Percentiles rank a stretch among this genome's conserved stretches.
phyloP scores from a whole-genome alignment of 805 yeast species.

The Candida ponderosae region DNA sequence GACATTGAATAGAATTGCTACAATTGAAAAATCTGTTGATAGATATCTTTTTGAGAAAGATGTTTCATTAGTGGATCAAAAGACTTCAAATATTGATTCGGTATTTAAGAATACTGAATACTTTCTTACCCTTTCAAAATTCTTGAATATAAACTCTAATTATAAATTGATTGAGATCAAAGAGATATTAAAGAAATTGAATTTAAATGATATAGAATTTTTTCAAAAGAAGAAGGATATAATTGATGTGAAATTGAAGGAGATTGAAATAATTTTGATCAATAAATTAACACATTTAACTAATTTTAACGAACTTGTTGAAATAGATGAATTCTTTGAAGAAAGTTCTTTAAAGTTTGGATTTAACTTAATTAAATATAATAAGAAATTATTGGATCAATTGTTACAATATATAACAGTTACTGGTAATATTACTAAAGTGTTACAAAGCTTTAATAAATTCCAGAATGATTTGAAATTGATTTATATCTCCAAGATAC shows the following conservation, averaged over 20 bases:
- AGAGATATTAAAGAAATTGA: not conserved
- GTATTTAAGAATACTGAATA: slow-evolving; percentile 6
- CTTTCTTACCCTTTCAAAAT: slow-evolving; percentile 1
- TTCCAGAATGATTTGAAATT: not conserved
- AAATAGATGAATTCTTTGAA: not conserved
- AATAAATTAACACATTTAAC: not conserved
- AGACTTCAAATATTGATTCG: not conserved
- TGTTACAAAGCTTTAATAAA: not conserved
- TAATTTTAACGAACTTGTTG: not conserved
- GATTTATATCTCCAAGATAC: not conserved
- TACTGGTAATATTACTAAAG: not conserved
- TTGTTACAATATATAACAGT: not conserved
- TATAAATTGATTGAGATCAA: not conserved
- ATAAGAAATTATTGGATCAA: not conserved
- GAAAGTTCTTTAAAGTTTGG: not conserved
- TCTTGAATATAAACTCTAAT: not conserved
- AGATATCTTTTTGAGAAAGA: not conserved
- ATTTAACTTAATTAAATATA: not conserved
- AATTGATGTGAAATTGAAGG: not conserved
- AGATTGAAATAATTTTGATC: not conserved
- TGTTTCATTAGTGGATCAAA: no score
- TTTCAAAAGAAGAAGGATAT: not conserved
- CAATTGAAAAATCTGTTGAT: slow-evolving; percentile 10
- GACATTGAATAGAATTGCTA: slow-evolving; percentile 6
- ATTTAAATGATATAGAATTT: not conserved